Base-by-base conservation (phyloP, 768 basidiomycete genomes). In the Hygrocybe punicea region DNA sequence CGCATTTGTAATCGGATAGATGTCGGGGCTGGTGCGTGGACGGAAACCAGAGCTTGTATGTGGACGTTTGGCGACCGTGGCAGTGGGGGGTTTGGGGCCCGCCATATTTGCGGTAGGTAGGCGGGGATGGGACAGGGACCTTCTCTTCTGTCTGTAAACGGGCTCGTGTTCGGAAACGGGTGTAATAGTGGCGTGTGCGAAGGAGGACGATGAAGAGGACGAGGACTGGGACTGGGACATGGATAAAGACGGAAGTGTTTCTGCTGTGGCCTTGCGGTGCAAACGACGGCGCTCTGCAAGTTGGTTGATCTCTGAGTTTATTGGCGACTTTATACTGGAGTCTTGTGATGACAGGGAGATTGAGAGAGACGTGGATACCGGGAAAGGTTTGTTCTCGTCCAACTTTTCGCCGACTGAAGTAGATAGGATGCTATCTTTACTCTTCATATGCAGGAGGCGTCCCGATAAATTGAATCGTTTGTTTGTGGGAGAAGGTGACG, bases 1-100 rank as follows among this genome's bases (percentile, higher is more conserved):
- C 19, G 24, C 24, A 25, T 61, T 49, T 67, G 62, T 17, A 62
- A 54, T 5, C 71, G 73, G 47, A 71, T 69, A 46, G 69, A 64
- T 1, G 71, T 34, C 13, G 16, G n/a, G 51, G 16, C 50, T 17
- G 35, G 13, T 17, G n/a, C n/a, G 50, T 17, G 21, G 8, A 19
- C 10, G 16, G 21, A 51, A 16, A 17, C 13, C 33, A 4, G 13
- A n/a, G 50, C 33, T 34, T 25, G 34, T 21, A 13, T 23, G 16
- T 23, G 45, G 45, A 2, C 21, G 45, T 13, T n/a, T 13, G 13
- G 13, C 21, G 17, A 23, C 17, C 17, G 45, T 8, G 11, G 45
- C 45, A 19, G 45, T 23, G 11, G 45, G 45, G 14, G 21, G 11
- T 17, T n/a, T 47, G 45, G 17, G 29, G 29, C 29, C 8, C 29